phyloP scores from a whole-genome alignment of 2,329 filamentous ascomycete species.

The Endocalyx cinctus region DNA sequence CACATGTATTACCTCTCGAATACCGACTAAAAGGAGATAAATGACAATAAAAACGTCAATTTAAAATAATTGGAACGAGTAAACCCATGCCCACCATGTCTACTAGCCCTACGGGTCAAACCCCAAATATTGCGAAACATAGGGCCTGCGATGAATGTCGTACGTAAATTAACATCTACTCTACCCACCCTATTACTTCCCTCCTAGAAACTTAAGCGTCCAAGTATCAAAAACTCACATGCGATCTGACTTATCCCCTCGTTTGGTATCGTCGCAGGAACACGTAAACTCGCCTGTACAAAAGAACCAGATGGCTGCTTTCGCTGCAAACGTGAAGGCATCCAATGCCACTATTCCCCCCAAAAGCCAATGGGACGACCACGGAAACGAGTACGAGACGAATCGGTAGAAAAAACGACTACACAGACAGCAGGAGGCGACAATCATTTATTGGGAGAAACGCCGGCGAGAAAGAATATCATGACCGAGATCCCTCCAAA shows the following conservation, averaged over 20 bases:
- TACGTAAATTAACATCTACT: slow-evolving; percentile 35
- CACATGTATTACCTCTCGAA: too few relatives aligned
- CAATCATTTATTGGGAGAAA: slow-evolving; percentile 1
- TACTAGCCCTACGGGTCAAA: slow-evolving; percentile 4
- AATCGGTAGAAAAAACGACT: slow-evolving; percentile 6
- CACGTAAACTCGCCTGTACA: slow-evolving; percentile 60
- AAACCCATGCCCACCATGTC: too few relatives aligned
- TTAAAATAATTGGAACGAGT: too few relatives aligned
- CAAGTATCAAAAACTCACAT: neutral
- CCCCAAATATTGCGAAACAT: slow-evolving; percentile 38
- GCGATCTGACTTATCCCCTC: slow-evolving; percentile 1
- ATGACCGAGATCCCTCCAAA: slow-evolving; percentile 22
- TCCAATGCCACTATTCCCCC: slow-evolving; percentile 56
- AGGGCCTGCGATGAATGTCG: slow-evolving; percentile 65
- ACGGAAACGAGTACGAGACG: slow-evolving; percentile 46
- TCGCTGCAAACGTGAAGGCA: slow-evolving; percentile 53
- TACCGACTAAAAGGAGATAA: too few relatives aligned
- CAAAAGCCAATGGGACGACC: slow-evolving; percentile 66
- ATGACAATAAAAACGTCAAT: too few relatives aligned
- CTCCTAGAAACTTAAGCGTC: neutral
- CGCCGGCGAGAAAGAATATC: slow-evolving; percentile 15
- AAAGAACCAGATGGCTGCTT: slow-evolving; percentile 57
- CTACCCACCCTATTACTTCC: too few relatives aligned
- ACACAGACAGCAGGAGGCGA: slow-evolving; percentile 4
- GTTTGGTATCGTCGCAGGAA: slow-evolving; percentile 36